Evolutionary conservation across 345 rosid genomes (phyloP), one percentile per base, ranked within the genome.

Genomic region (Pistacia vera): DNA sequence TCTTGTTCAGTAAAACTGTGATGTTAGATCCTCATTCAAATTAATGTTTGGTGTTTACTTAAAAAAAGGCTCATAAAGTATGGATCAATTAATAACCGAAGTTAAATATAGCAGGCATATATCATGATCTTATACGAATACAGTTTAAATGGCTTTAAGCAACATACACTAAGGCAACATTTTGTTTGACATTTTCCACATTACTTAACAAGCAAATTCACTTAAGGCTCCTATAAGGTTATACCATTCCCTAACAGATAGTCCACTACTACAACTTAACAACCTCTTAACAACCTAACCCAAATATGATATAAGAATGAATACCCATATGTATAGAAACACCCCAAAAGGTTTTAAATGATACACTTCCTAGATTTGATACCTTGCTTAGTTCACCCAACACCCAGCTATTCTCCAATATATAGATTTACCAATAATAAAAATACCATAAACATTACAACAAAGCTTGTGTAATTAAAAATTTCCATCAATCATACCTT

Each of bases 401-500:
- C 10, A 30, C 72, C 28, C 22, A 51, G 14, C 5, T 68, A 22
- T 41, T 41, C 46, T 41, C 6, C 46, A 41, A 41, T 41, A 7
- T 41, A 41, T 5, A 41, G 46, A 41, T 41, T 41, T 41, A 41
- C 9, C 0, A 41, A 41, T 41, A 41, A 41, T 7, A 41, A 41
- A 38, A 67, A 12, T 5, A 49, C 14, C 44, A 33, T 4, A 54
- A 54, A 16, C 4, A 54, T 4, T 54, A 18, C 6, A 54, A 48
- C 12, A 11, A 14, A 44, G 54, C 22, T 22, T 2, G 5, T 10
- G 56, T 16, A 72, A 46, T 0, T 41, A 18, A 48, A 41, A 11
- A 25, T 46, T 4, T 30, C 17, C 44, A 62, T 63, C 46, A 74
- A 18, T 57, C 83, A 71, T 78, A 96, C 99, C 97, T 93, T 96